phyloP scores from a whole-genome alignment of 306 rosid species.

The Leucaena leucocephala region DNA sequence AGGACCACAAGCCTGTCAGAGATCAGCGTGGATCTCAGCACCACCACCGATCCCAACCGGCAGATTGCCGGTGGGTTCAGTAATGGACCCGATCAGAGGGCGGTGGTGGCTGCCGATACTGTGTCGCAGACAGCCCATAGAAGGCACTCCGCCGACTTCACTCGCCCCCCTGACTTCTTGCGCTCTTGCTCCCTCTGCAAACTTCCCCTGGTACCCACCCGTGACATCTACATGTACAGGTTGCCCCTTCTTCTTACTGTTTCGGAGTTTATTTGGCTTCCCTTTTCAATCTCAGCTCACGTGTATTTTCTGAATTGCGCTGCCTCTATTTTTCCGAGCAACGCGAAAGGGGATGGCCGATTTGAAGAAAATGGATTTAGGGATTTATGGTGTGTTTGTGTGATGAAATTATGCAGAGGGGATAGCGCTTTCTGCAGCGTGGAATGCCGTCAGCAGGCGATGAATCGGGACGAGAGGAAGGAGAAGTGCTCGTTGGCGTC shows the following conservation, averaged over 20 bases:
- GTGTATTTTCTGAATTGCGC: neutral
- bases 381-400: neutral
- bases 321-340: neutral
- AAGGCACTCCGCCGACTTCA: conserved; percentile 49
- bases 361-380: neutral
- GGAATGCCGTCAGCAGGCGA: conserved; percentile 89
- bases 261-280: neutral
- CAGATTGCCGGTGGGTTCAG: conserved; percentile 19
- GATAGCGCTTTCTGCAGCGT: conserved; percentile 84
- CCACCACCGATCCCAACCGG: conserved; percentile 29
- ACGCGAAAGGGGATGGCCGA: neutral
- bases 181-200: conserved; percentile 78
- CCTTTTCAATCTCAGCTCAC: neutral
- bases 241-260: neutral
- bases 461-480: conserved; percentile 77
- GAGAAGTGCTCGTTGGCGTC: conserved; percentile 62
- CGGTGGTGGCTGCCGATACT: neutral
- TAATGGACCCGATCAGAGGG: conserved; percentile 48
- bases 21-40: conserved; percentile 74
- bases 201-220: conserved; percentile 66
- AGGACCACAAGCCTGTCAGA: conserved; percentile 84
- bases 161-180: conserved; percentile 57
- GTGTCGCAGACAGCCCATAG: conserved; percentile 47
- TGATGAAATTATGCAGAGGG: conserved; percentile 57
- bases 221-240: conserved; percentile 97